These are phyloP conservation scores for Meira nashicola DNA, from an alignment of 1,284 basidiomycete species.

Conservation along the genomic window DNA sequence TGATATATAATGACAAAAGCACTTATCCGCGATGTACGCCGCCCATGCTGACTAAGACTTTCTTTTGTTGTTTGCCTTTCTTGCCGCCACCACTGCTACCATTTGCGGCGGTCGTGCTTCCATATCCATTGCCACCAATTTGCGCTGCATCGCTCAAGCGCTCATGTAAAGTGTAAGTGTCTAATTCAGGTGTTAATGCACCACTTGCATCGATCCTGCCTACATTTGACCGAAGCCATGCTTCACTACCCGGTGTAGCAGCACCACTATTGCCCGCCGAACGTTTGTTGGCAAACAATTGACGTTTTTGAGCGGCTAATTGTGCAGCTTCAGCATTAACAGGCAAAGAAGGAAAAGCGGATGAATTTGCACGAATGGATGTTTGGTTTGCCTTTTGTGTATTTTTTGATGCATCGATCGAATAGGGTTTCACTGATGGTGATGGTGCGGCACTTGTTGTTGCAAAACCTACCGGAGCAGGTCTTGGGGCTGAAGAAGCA, in stretches of 20 bases:
- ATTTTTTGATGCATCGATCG: neutral
- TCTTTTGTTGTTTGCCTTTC: constrained; percentile 30
- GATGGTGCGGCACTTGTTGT: neutral
- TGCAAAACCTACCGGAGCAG: neutral
- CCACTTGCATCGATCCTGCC: constrained; percentile 4
- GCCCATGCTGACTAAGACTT: constrained; percentile 35
- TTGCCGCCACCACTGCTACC: neutral
- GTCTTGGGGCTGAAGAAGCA: neutral
- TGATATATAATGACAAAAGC: neutral
- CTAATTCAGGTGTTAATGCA: neutral
- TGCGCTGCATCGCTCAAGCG: no score
- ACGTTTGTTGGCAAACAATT: constrained; percentile 23
- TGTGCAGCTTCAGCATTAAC: constrained; percentile 24
- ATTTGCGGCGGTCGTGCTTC: neutral
- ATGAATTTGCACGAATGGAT: constrained; percentile 3
- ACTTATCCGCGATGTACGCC: constrained; percentile 17
- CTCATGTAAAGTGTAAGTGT: no score
- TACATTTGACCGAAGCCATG: neutral
- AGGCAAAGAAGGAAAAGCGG: constrained; percentile 33
- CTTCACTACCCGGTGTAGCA: neutral
- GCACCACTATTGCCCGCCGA: constrained; percentile 3
- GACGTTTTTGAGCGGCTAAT: constrained; percentile 41
- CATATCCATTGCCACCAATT: no score
- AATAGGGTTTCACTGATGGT: neutral
- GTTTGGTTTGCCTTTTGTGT: neutral